Evolutionary conservation across 352 stramenopile genomes (phyloP), one percentile per base, ranked within the genome.

Genomic region (Blastocystis sp.): DNA sequence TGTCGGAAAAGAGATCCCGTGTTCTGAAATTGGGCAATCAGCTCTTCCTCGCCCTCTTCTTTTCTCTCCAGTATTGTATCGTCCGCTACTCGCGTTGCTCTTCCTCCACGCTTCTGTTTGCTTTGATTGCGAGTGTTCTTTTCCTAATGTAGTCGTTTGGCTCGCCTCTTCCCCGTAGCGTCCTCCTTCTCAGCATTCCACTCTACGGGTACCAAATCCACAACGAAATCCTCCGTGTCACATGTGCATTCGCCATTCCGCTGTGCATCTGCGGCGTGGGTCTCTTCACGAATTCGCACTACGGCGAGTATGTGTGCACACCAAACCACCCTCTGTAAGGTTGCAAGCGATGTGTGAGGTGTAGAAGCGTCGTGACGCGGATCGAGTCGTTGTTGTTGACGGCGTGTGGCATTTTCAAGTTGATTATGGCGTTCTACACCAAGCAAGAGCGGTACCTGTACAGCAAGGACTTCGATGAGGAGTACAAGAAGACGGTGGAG

Each of bases 381-480:
- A 21, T 33, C 13, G 74, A 85, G 60, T 70, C 50, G n/a, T 29
- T 85, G 19, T 33, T 85, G 51, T 12, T 85, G 6, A 69, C 29
- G 9, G 29, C 70, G 37, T 66, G 41, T 19, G 55, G 74, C 3
- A n/a, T 62, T 12, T 62, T 66, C 24, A 24, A 39, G 13, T 19
- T 85, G 45, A 16, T 85, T 29, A 21, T 41, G 1, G 59, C 55
- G 2, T 29, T 85, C 50, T 51, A 67, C 19, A 85, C 24, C 3
- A 31, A 31, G 26, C 65, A 61, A 39, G 74, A 85, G 60, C 66
- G n/a, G 6, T 10, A 37, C 26, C 31, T 85, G 74, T 85, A 69
- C 45, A 85, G 74, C 55, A 67, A 55, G 31, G 74, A 85, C 41
- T 85, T 85, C 19, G 74, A 85, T 9, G 74, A 85, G 51, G 31